phyloP scores from a whole-genome alignment of 2,329 filamentous ascomycete species.

The Proliferodiscus dingleyae region DNA sequence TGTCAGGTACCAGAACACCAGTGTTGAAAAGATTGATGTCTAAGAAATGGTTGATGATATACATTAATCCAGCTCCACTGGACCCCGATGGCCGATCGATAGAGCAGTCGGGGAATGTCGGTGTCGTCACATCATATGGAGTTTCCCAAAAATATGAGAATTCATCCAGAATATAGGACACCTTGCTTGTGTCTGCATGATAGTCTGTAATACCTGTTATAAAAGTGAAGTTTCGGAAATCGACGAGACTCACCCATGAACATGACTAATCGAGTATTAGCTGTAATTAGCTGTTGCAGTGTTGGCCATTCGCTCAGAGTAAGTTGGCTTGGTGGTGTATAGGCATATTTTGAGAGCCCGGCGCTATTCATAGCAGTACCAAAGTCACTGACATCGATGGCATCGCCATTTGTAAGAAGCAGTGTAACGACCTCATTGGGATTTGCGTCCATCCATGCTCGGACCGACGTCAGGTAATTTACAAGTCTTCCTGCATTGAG shows the following conservation, averaged over 20 bases:
- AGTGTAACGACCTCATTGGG: conserved; percentile 57
- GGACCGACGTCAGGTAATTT: conserved; percentile 50
- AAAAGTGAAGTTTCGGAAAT: background rate
- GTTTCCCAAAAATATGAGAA: conserved; percentile 70
- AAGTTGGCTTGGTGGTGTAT: conserved; percentile 29
- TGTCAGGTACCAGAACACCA: conserved; percentile 48
- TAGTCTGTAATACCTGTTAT: conserved; percentile 54
- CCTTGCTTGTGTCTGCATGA: conserved; percentile 41
- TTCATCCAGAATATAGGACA: conserved; percentile 60
- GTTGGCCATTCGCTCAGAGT: conserved; percentile 62
- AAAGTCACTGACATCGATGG: conserved; percentile 50
- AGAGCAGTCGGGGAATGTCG: conserved; percentile 58
- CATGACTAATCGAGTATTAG: conserved; percentile 59
- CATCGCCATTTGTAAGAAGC: conserved; percentile 60
- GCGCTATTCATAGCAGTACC: conserved; percentile 30
- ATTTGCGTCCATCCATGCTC: conserved; percentile 54
- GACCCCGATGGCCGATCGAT: conserved; percentile 54
- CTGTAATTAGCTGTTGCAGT: conserved; percentile 58
- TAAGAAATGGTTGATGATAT: conserved; percentile 62
- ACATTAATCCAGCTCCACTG: conserved; percentile 44
- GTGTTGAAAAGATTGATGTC: conserved; percentile 39
- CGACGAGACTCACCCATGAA: conserved; percentile 55
- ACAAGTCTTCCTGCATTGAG: conserved; percentile 53
- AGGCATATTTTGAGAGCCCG: conserved; percentile 26
- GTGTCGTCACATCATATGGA: conserved; percentile 52